phyloP scores from a whole-genome alignment of 192 early-diverging fungal species.

The Backusella mclennaniae region DNA sequence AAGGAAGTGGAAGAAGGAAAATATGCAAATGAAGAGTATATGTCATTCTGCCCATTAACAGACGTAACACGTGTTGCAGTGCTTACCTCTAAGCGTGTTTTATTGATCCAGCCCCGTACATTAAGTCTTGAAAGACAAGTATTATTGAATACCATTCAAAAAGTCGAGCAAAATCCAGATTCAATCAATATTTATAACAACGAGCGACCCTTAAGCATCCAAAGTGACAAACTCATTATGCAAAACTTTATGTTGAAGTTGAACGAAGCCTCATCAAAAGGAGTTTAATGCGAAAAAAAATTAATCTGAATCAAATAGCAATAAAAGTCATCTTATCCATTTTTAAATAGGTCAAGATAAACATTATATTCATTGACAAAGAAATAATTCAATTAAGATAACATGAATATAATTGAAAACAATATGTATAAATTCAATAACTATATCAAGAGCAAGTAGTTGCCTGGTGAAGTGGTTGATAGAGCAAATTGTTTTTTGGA shows the following conservation, averaged over 20 bases:
- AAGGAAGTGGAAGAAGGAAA: conserved; percentile 76
- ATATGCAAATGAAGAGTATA: conserved; percentile 81
- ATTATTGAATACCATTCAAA: conserved; percentile 65
- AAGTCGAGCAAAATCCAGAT: conserved; percentile 62
- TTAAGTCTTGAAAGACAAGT: conserved; percentile 85
- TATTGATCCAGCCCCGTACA: conserved; percentile 69
- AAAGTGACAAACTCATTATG: not conserved
- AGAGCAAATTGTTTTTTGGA: too few species aligned
- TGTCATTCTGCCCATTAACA: conserved; percentile 79
- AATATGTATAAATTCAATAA: too few species aligned
- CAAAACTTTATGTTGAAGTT: not conserved
- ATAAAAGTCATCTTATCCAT: not conserved
- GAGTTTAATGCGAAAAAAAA: not conserved
- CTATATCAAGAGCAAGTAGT: too few species aligned
- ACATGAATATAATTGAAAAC: too few species aligned
- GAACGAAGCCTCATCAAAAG: not conserved
- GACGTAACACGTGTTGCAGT: conserved; percentile 82
- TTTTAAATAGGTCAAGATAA: not conserved
- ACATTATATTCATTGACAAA: not conserved
- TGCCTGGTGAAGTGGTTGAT: too few species aligned
- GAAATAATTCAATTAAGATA: too few species aligned
- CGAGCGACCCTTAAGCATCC: not conserved
- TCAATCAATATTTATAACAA: conserved; percentile 62
- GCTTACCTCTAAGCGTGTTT: conserved; percentile 74
- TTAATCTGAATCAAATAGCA: not conserved